phyloP scores from a whole-genome alignment of 805 yeast genomes.

The Spencermartinsiella europaea region DNA sequence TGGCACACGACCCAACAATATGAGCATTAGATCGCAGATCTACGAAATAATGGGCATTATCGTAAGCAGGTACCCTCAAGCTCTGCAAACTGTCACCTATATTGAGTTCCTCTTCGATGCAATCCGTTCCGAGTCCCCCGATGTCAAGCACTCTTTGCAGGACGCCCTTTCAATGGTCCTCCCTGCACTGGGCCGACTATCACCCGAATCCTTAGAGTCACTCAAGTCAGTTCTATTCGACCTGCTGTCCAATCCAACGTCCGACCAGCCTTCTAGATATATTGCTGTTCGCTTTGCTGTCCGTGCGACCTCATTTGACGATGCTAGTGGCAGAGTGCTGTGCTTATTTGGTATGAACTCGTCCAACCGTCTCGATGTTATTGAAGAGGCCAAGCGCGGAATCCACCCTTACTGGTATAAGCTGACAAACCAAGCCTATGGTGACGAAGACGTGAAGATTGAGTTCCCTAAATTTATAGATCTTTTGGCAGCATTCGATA shows the following conservation, averaged over 20 bases:
- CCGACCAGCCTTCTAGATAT: slow-evolving; percentile 51
- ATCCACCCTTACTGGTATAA: slow-evolving; percentile 79
- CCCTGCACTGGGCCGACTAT: slow-evolving; percentile 37
- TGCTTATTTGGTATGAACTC: slow-evolving; percentile 60
- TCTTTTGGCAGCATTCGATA: slow-evolving; percentile 24
- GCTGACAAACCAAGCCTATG: slow-evolving; percentile 40
- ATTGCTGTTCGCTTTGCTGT: slow-evolving; percentile 62
- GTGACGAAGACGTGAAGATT: slow-evolving; percentile 31
- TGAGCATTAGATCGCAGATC: background rate
- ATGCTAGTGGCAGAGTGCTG: slow-evolving; percentile 60
- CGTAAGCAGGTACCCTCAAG: slow-evolving; percentile 41
- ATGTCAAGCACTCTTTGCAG: slow-evolving; percentile 62
- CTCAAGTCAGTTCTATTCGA: slow-evolving; percentile 38
- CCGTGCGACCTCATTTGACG: slow-evolving; percentile 58
- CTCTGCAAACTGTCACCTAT: slow-evolving; percentile 44
- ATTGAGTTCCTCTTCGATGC: slow-evolving; percentile 68
- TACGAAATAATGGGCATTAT: slow-evolving; percentile 61
- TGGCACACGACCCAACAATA: background rate
- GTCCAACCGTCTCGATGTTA: slow-evolving; percentile 60
- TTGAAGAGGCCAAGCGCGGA: slow-evolving; percentile 77
- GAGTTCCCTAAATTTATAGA: slow-evolving; percentile 53
- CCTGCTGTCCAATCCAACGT: slow-evolving; percentile 36
- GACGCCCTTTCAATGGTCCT: slow-evolving; percentile 61
- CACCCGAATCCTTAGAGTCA: slow-evolving; percentile 33
- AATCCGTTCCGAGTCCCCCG: slow-evolving; percentile 56